These are phyloP conservation scores for Botrytis fragariae DNA, from an alignment of 2,329 filamentous ascomycete genomes.

Conservation along the genomic window DNA sequence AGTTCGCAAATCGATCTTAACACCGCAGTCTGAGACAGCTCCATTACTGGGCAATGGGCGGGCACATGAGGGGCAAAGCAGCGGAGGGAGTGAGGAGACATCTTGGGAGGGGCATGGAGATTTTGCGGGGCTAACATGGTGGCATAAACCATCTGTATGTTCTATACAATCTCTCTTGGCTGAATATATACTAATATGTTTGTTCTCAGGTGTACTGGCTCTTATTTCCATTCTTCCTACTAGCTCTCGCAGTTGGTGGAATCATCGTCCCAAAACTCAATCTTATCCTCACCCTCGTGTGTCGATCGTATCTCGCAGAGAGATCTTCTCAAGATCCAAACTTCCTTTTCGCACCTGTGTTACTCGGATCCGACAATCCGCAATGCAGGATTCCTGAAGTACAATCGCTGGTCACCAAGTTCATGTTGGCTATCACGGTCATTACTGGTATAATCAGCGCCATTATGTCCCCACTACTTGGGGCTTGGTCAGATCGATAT, in stretches of 20 bases:
- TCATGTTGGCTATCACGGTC: constrained; percentile 73
- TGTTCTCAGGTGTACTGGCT: constrained; percentile 74
- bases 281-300: constrained; percentile 79
- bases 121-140: constrained; percentile 61
- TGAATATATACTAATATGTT: constrained; percentile 32
- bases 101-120: constrained; percentile 54
- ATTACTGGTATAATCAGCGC: constrained; percentile 76
- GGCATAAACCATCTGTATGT: constrained; percentile 60
- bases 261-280: constrained; percentile 84
- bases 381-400: constrained; percentile 81
- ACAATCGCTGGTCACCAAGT: constrained; percentile 71
- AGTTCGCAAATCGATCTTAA: constrained; percentile 16
- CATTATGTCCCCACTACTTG: constrained; percentile 77
- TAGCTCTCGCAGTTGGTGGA: constrained; percentile 82
- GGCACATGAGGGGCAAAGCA: background rate
- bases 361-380: constrained; percentile 67
- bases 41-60: constrained; percentile 33
- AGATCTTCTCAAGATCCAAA: constrained; percentile 55
- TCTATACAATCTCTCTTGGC: background rate
- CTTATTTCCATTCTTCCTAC: constrained; percentile 74
- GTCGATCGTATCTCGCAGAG: constrained; percentile 76
- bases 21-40: constrained; percentile 22
- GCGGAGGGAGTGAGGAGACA: constrained; percentile 21
- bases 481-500: constrained; percentile 81
- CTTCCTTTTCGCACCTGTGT: constrained; percentile 60